Evolutionary conservation across 805 yeast genomes (phyloP), one percentile per base, ranked within the genome.

Genomic region (Barnettozyma sp.): DNA sequence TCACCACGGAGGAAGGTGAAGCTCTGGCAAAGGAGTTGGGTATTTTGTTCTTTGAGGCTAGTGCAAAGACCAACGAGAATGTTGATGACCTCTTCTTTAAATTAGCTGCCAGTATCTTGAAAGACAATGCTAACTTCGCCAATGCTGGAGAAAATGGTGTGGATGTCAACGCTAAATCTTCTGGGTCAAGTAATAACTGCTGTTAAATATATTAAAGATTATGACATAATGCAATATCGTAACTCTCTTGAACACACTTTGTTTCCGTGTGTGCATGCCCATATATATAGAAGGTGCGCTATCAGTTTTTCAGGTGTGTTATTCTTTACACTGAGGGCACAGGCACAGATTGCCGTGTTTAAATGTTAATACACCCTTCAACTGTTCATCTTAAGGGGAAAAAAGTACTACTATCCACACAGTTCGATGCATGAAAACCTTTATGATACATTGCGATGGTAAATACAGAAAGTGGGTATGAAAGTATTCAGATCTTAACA

Each of bases 71-170:
- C 33, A 88, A 87, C 52, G 79, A 77, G 40, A 87, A 88, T 54
- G 98, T 92, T 43, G 94, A 85, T 54, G 86, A 86, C 40, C 79
- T 94, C 31, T 92, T 92, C 66, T 80, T 82, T 63, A 83, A 86
- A 50, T 72, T 92, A 54, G 96, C 97, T 10, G 36, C 40, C 15
- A 33, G 36, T 15, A 37, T 37, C 21, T 33, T 37, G n/a, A 66
- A 65, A 36, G 59, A 62, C 35, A 66, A 66, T 35, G 61, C 63
- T 21, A 34, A 33, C 18, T 30, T 40, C 10, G 42, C 44, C 11
- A 40, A 44, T 14, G 39, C 39, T 14, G 45, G 44, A n/a, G 48
- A 50, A 13, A 45, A 46, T 31, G 53, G 55, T 33, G 42, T 52
- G 25, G 41, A 52, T 38, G 58, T 52, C 13, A 34, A 42, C 17